phyloP scores from a whole-genome alignment of 352 stramenopile genomes.

The Thraustotheca clavata region DNA sequence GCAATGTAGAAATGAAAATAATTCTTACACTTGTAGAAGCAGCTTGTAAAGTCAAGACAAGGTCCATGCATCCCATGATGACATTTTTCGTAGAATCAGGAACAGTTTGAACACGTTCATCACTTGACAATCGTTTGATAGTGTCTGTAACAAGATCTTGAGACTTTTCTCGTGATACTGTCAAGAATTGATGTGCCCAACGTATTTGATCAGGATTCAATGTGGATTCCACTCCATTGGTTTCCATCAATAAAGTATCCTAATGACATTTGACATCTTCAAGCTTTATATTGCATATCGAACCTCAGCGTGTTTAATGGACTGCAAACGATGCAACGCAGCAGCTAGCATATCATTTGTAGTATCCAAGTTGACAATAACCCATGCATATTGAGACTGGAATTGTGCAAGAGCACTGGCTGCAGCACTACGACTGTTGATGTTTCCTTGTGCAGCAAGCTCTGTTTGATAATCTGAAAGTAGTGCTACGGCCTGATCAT shows the following conservation, averaged over 20 bases:
- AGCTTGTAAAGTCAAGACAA: conserved; percentile 16
- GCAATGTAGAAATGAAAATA: background rate
- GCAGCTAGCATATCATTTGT: conserved; percentile 51
- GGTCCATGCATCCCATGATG: conserved; percentile 20
- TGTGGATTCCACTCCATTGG: background rate
- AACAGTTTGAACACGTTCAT: conserved; percentile 9
- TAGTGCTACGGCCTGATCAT: conserved; percentile 27
- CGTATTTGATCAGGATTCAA: conserved; percentile 12
- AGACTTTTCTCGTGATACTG: conserved; percentile 4
- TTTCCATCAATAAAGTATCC: background rate
- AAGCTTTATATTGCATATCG: no score
- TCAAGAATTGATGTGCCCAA: conserved; percentile 18
- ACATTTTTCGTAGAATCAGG: conserved; percentile 1
- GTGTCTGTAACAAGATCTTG: conserved; percentile 1
- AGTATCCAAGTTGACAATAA: conserved; percentile 50
- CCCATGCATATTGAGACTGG: conserved; percentile 56
- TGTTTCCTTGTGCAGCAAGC: conserved; percentile 13
- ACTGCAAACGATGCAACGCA: conserved; percentile 51
- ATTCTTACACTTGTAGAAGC: background rate
- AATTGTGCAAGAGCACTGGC: conserved; percentile 19
- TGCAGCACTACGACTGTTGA: conserved; percentile 14
- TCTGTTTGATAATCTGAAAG: conserved; percentile 1
- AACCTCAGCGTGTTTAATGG: background rate
- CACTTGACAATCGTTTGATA: conserved; percentile 4
- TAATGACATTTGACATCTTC: no score